A percentile compares a stretch with the other conserved stretches of the same genome.
Evolutionary conservation across 192 early-diverging fungal genomes (phyloP).

Genomic region (Coemansia reversa): DNA sequence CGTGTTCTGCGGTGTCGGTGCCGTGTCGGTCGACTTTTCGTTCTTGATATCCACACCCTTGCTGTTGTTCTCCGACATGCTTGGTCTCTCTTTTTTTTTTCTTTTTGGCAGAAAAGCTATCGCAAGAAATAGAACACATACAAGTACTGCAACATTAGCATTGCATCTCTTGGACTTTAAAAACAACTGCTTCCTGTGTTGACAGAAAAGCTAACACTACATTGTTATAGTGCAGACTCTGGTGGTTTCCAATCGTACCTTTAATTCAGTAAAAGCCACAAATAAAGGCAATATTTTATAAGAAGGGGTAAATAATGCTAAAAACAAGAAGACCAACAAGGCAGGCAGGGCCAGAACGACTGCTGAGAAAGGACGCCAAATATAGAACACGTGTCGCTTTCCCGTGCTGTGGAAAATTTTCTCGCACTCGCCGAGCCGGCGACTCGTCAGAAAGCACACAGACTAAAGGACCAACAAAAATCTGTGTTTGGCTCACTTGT

Average conservation of each 20-base stretch:
- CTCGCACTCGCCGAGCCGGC: neutral
- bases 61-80: slow-evolving; percentile 27
- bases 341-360: neutral
- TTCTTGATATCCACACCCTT: slow-evolving; percentile 62
- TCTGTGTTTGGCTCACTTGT: neutral
- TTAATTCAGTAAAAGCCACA: neutral
- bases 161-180: neutral
- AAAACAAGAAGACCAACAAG: neutral
- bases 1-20: slow-evolving; percentile 64
- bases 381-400: neutral
- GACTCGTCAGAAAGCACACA: neutral
- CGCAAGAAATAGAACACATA: neutral
- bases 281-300: neutral
- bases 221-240: neutral
- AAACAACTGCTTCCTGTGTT: neutral
- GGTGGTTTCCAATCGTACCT: neutral
- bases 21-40: slow-evolving; percentile 54
- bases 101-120: slow-evolving; percentile 5
- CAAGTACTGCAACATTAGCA: neutral
- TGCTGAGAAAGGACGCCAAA: neutral
- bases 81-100: slow-evolving; percentile 3
- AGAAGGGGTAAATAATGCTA: neutral
- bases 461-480: neutral
- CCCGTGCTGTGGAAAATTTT: neutral
- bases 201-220: neutral